phyloP scores from a whole-genome alignment of 1,139 yeast genomes.

The Diutina siamensis region DNA sequence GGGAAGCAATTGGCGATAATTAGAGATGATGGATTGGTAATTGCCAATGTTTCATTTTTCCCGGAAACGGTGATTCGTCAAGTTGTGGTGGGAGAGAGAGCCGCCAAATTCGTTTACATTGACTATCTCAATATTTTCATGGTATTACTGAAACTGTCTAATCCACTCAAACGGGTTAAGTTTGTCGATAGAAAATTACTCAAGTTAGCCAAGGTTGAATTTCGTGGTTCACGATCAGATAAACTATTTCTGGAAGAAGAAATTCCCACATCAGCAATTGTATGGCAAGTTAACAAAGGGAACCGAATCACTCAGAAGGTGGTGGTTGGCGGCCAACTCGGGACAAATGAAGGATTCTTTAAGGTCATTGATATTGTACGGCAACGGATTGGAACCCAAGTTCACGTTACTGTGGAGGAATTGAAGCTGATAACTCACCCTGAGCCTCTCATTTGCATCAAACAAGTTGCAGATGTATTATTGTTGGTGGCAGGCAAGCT shows the following conservation, averaged over 20 bases:
- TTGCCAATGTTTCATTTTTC: neutral
- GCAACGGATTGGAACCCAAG: neutral
- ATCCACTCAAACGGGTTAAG: neutral
- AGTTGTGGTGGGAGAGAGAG: neutral
- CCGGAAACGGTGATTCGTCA: neutral
- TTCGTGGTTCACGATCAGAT: neutral
- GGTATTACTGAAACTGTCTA: neutral
- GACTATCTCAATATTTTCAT: neutral
- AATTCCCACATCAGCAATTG: neutral
- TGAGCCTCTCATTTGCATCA: neutral
- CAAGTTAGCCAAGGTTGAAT: neutral
- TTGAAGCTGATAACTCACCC: neutral
- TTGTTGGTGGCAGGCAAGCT: neutral
- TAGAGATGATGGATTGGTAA: neutral
- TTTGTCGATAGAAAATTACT: neutral
- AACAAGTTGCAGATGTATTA: neutral
- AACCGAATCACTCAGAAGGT: neutral
- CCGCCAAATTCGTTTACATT: neutral
- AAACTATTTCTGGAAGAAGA: neutral
- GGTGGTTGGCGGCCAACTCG: neutral
- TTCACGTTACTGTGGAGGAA: neutral
- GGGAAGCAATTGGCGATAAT: neutral
- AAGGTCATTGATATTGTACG: neutral
- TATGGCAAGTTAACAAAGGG: neutral
- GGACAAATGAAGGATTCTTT: neutral